A percentile compares a stretch with the other conserved stretches of the same genome.
Evolutionary conservation across 345 rosid species (phyloP).

Genomic region (Conringia planisiliqua): DNA sequence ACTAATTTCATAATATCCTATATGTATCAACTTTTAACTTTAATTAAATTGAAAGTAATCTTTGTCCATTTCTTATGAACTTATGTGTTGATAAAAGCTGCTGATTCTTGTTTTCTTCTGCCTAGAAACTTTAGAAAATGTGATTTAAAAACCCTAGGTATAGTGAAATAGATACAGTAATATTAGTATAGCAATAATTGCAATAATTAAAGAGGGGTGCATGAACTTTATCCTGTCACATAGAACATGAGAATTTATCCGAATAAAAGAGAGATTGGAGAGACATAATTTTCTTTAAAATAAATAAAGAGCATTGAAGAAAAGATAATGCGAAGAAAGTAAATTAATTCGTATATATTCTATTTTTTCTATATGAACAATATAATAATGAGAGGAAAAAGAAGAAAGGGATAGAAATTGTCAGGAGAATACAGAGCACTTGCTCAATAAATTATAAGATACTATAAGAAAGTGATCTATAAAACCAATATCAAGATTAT

Average conservation of each 20-base stretch:
- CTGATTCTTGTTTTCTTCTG: too few relatives aligned
- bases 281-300: neutral
- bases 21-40: too few relatives aligned
- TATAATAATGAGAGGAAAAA: neutral
- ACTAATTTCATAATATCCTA: too few relatives aligned
- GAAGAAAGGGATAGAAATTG: constrained; percentile 38
- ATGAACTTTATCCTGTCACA: constrained; percentile 45
- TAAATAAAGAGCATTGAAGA: constrained; percentile 10
- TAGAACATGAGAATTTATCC: constrained; percentile 74
- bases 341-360: neutral
- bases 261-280: constrained; percentile 16
- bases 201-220: constrained; percentile 28
- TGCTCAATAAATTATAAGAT: constrained; percentile 11
- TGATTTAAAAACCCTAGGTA: neutral
- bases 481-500: constrained; percentile 9
- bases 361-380: constrained; percentile 13
- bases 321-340: constrained; percentile 21
- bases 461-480: neutral
- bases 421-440: constrained; percentile 64
- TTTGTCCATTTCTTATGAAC: too few relatives aligned
- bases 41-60: too few relatives aligned
- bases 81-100: too few relatives aligned
- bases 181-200: neutral
- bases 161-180: neutral
- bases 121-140: neutral